Evolutionary conservation across 2,329 filamentous ascomycete species (phyloP), one percentile per base, ranked within the genome.

Genomic region (Aspergillus hortae): DNA sequence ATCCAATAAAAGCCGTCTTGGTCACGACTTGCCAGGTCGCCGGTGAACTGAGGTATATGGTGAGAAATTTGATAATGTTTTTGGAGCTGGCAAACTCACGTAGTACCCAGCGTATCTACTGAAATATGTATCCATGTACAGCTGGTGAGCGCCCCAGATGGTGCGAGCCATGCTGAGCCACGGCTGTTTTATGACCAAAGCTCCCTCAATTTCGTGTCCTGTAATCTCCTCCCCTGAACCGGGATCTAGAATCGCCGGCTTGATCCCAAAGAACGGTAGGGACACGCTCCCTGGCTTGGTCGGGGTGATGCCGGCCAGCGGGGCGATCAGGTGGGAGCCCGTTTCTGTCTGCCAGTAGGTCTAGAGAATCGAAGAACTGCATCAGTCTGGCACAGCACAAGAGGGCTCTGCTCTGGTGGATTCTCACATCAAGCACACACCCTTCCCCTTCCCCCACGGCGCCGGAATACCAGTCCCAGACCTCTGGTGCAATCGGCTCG

Each of bases 271-370:
- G 82, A 96, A 96, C 40, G 92, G 92, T 27, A 96, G 81, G 10
- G 92, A 95, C 5, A 91, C 92, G 67, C 88, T 92, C 49, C 92
- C 92, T 14, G 92, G 92, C 77, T 96, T 96, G 21, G 92, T 96
- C 17, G 91, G 90, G 0, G 91, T 96, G 33, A 96, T 81, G 66
- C 92, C 92, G 42, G 87, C 90, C 51, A 96, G 80, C 12, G 92
- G 92, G 4, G 90, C 88, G 69, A 96, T 95, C 65, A 95, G 89
- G 74, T 96, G 86, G 57, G 89, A 96, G 52, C 92, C 92, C 1
- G 92, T 96, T 78, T 96, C 92, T 44, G 92, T 96, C 82, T 96
- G 92, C 92, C 92, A 96, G 81, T 96, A 96, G 47, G 92, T 96
- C 27, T 30, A 4, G 27, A 30, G 6, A 30, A 7, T 23, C 1